phyloP scores from a whole-genome alignment of 2,329 filamentous ascomycete genomes.

The Cryphonectria naterciae region DNA sequence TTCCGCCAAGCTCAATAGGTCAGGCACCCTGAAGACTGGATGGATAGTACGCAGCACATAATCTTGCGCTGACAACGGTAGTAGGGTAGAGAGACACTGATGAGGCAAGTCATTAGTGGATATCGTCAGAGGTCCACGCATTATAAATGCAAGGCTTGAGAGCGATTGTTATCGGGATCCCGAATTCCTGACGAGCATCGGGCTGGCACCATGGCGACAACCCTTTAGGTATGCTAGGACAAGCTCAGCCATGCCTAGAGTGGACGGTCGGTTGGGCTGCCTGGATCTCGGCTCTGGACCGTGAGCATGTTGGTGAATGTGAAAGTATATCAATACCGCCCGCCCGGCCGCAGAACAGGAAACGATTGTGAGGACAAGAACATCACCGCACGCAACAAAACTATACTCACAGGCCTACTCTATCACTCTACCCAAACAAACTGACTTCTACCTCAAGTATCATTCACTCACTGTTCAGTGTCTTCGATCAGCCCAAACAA shows the following conservation, averaged over 20 bases:
- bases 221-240: neutral
- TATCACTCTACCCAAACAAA: neutral
- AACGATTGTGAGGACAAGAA: neutral
- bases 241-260: neutral
- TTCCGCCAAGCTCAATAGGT: neutral
- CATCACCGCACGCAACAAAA: neutral
- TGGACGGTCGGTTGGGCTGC: neutral
- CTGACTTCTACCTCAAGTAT: neutral
- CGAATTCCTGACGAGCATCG: neutral
- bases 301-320: neutral
- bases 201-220: neutral
- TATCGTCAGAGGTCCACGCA: neutral
- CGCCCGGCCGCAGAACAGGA: neutral
- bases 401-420: neutral
- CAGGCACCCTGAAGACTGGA: neutral
- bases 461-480: no score
- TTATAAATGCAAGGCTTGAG: neutral
- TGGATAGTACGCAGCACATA: neutral
- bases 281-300: neutral
- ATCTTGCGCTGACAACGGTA: neutral
- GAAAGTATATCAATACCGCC: neutral
- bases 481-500: neutral
- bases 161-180: neutral
- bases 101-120: neutral
- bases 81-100: neutral